phyloP scores from a whole-genome alignment of 169 alveolate species.

The Plasmodium reichenowi region DNA sequence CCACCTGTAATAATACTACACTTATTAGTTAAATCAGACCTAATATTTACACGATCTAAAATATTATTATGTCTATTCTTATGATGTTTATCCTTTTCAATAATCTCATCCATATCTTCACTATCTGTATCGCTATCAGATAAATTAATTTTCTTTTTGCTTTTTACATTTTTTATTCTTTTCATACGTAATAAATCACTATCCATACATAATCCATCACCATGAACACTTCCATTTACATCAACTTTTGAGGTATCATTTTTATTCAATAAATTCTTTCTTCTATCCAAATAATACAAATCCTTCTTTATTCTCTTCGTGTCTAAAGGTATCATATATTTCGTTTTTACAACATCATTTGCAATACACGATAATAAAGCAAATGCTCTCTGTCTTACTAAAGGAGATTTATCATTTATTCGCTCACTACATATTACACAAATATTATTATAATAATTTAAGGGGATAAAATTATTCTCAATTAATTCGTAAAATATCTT shows the following conservation, averaged over 20 bases:
- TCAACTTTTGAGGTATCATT: neutral
- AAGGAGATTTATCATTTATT: constrained; percentile 83
- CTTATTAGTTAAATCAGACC: no score
- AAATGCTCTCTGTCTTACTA: constrained; percentile 86
- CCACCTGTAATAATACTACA: neutral
- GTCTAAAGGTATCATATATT: constrained; percentile 78
- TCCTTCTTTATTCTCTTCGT: constrained; percentile 70
- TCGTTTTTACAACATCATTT: constrained; percentile 79
- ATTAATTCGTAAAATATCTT: constrained; percentile 81
- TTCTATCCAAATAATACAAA: constrained; percentile 49
- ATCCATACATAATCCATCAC: no score
- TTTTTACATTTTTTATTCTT: neutral
- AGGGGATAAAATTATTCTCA: constrained; percentile 83
- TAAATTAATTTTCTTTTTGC: constrained; percentile 35
- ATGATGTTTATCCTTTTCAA: neutral
- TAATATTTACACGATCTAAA: neutral
- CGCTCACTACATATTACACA: constrained; percentile 80
- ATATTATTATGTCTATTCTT: neutral
- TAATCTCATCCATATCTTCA: constrained; percentile 8
- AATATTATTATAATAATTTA: constrained; percentile 77
- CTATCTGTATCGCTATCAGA: constrained; percentile 42
- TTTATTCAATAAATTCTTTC: constrained; percentile 52
- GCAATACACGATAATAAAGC: constrained; percentile 80
- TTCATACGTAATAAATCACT: neutral
- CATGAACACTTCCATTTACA: neutral